phyloP scores from a whole-genome alignment of 768 basidiomycete genomes.

The Boletellus emodensis region DNA sequence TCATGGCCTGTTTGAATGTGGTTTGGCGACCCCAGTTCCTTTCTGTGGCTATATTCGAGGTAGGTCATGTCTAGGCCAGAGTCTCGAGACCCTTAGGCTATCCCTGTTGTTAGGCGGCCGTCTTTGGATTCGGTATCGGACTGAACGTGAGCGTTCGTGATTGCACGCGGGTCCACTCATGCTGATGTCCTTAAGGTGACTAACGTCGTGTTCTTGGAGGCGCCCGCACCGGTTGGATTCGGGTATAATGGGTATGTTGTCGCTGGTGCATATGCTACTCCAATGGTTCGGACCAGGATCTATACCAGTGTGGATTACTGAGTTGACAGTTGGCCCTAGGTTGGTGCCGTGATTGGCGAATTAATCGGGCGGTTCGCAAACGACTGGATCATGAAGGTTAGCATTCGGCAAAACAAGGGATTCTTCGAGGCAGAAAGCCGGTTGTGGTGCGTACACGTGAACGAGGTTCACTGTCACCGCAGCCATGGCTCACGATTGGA shows the following conservation, averaged over 20 bases:
- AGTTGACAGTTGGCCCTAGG: conserved; percentile 20
- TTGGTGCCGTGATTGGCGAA: conserved; percentile 51
- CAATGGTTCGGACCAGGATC: conserved; percentile 32
- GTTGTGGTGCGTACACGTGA: conserved; percentile 31
- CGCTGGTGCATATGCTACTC: conserved; percentile 43
- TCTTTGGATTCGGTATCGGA: conserved; percentile 50
- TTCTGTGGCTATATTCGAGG: conserved; percentile 38
- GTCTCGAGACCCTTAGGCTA: background rate
- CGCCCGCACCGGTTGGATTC: conserved; percentile 44
- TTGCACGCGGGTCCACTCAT: background rate
- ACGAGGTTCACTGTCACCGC: no score
- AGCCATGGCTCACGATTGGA: background rate
- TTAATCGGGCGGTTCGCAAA: conserved; percentile 48
- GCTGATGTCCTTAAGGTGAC: conserved; percentile 39
- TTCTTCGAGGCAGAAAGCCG: conserved; percentile 52
- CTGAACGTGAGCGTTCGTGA: conserved; percentile 32
- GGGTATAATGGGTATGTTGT: conserved; percentile 40
- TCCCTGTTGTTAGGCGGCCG: conserved; percentile 28
- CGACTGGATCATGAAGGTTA: conserved; percentile 43
- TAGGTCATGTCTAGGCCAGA: conserved; percentile 3
- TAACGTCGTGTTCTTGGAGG: conserved; percentile 51
- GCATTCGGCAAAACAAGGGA: conserved; percentile 44
- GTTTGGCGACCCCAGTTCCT: conserved; percentile 50
- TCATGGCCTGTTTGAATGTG: conserved; percentile 34
- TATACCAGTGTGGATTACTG: background rate